These are phyloP conservation scores for Gossypium arboreum DNA, from an alignment of 345 rosid species.

Conservation along the genomic window DNA sequence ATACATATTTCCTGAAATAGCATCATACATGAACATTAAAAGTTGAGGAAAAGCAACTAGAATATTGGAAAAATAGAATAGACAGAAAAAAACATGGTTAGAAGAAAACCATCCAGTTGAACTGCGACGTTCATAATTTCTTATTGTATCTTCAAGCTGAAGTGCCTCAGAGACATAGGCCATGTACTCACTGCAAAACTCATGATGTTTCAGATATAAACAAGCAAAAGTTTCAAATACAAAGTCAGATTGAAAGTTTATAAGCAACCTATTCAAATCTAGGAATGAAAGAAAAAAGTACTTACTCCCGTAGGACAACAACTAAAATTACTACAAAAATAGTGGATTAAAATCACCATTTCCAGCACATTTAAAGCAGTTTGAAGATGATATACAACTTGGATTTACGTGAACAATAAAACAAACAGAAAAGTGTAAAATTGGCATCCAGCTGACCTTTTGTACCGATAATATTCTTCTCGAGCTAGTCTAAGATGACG, in stretches of 20 bases:
- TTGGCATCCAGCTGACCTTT: conserved; percentile 50
- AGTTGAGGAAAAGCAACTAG: conserved; percentile 11
- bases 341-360: neutral
- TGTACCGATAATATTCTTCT: conserved; percentile 88
- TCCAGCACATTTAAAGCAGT: neutral
- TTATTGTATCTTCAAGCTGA: conserved; percentile 90
- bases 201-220: conserved; percentile 15
- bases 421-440: conserved; percentile 2
- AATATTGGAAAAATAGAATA: conserved; percentile 11
- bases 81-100: conserved; percentile 14
- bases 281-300: neutral
- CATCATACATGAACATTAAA: conserved; percentile 16
- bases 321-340: neutral
- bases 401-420: neutral
- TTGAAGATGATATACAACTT: conserved; percentile 4
- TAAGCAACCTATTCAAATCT: neutral
- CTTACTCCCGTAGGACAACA: neutral
- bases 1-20: conserved; percentile 72
- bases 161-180: conserved; percentile 77
- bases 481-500: conserved; percentile 93
- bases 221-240: neutral
- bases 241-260: neutral
- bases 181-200: conserved; percentile 73
- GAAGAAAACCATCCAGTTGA: conserved; percentile 85
- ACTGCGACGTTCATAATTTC: conserved; percentile 72